Percentiles rank a stretch among this genome's conserved stretches.
Evolutionary conservation across 192 early-diverging fungal genomes (phyloP).

Genomic region (Phlyctochytrium arcticum): DNA sequence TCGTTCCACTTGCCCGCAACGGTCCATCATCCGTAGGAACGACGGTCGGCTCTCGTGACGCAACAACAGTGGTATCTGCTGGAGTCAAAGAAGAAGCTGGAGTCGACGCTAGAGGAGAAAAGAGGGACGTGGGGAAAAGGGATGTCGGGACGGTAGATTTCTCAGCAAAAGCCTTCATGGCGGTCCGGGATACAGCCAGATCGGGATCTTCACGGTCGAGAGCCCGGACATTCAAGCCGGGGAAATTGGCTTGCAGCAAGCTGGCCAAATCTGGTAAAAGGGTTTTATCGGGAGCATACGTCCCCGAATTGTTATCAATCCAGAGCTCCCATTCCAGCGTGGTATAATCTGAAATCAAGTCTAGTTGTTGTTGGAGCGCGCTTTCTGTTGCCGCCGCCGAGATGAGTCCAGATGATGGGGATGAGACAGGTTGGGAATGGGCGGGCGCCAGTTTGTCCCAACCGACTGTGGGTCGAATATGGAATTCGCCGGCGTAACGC

Average conservation of each 20-base stretch:
- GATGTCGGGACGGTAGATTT: too few species aligned
- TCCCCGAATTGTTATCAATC: constrained; percentile 17
- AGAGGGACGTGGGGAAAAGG: too few species aligned
- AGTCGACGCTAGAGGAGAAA: too few species aligned
- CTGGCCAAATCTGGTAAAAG: not conserved
- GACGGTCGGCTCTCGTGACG: too few species aligned
- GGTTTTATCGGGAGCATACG: not conserved
- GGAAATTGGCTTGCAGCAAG: not conserved
- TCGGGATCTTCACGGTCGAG: constrained; percentile 7
- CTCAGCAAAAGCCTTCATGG: constrained; percentile 4
- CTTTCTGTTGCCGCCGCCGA: too few species aligned
- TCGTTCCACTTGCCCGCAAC: too few species aligned
- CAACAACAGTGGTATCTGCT: too few species aligned
- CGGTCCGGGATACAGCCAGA: not conserved
- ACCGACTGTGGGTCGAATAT: constrained; percentile 5
- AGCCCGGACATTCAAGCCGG: not conserved
- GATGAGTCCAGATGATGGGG: too few species aligned
- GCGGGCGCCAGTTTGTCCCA: not conserved
- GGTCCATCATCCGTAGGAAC: too few species aligned
- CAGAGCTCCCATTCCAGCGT: constrained; percentile 1
- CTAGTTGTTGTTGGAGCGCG: not conserved
- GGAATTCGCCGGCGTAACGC: constrained; percentile 18
- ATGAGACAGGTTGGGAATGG: too few species aligned
- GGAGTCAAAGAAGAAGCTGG: too few species aligned
- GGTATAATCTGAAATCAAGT: too few species aligned